Percentiles rank a stretch among this genome's conserved stretches.
Conservation (phyloP, 2,329 filamentous ascomycete genomes). For the Calonectria naviculata region DNA sequence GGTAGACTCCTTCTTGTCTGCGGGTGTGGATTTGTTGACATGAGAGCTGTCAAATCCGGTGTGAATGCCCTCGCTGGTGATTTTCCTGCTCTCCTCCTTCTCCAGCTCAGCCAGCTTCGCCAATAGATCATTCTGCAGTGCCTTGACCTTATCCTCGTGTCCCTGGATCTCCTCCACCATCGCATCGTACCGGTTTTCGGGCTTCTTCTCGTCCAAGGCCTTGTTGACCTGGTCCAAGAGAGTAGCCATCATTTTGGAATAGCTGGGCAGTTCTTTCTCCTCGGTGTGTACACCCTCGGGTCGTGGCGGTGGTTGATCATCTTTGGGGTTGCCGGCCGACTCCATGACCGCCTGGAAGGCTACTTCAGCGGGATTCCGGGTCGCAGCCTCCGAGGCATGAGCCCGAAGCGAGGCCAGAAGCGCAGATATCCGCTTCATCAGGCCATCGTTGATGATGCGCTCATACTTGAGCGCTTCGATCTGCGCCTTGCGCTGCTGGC, state of each 20-base stretch:
- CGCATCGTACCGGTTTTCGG: slow-evolving; percentile 74
- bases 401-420: slow-evolving; percentile 80
- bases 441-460: slow-evolving; percentile 89
- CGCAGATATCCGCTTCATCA: slow-evolving; percentile 84
- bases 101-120: slow-evolving; percentile 84
- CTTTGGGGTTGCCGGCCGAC: slow-evolving; percentile 76
- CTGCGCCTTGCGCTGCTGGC: slow-evolving; percentile 84
- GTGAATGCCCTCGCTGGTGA: slow-evolving; percentile 90
- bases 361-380: slow-evolving; percentile 78
- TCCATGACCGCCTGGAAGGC: slow-evolving; percentile 93
- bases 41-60: slow-evolving; percentile 92
- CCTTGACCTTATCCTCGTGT: slow-evolving; percentile 82
- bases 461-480: slow-evolving; percentile 95
- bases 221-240: slow-evolving; percentile 92
- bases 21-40: slow-evolving; percentile 71
- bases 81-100: slow-evolving; percentile 87
- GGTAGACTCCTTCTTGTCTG: slow-evolving; percentile 58
- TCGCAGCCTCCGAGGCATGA: slow-evolving; percentile 75
- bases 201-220: slow-evolving; percentile 81
- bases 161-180: slow-evolving; percentile 83
- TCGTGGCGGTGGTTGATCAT: slow-evolving; percentile 78
- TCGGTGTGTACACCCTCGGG: slow-evolving; percentile 84
- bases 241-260: slow-evolving; percentile 99
- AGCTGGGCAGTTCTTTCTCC: slow-evolving; percentile 80
- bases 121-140: slow-evolving; percentile 80